Percentiles rank a stretch among this genome's conserved stretches.
Conservation (phyloP, 257 asterid species). For the Solanum gracilifrons region DNA sequence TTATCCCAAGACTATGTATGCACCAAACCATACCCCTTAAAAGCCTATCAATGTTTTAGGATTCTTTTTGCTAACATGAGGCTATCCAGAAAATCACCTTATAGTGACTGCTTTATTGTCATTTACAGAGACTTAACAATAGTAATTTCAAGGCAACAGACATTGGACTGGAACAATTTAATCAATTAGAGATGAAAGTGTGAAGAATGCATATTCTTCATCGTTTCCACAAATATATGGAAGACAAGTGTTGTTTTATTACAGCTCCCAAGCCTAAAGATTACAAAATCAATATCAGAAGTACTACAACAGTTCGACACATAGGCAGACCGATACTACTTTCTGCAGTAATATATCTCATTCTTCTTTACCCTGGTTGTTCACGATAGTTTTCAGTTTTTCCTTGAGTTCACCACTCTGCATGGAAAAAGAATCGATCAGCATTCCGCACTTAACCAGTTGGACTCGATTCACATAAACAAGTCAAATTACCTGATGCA, state of each 20-base stretch:
- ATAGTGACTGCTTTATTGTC: not conserved
- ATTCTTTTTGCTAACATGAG: not conserved
- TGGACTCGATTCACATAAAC: not conserved
- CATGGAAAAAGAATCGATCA: constrained; percentile 10
- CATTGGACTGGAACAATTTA: not conserved
- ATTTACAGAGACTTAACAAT: not conserved
- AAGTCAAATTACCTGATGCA: constrained; percentile 64
- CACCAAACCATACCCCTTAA: not conserved
- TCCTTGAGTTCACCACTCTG: constrained; percentile 78
- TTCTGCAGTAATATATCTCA: not conserved
- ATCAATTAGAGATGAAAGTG: not conserved
- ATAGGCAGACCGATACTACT: not conserved
- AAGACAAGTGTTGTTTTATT: not conserved
- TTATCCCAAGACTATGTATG: not conserved
- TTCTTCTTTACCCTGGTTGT: constrained; percentile 23
- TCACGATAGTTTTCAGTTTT: constrained; percentile 37
- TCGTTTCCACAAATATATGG: not conserved
- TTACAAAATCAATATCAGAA: not conserved
- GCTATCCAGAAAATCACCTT: not conserved
- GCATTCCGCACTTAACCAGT: not conserved
- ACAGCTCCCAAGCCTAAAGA: not conserved
- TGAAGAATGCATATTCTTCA: not conserved
- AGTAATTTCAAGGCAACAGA: not conserved
- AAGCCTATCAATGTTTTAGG: not conserved
- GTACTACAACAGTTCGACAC: not conserved